Base-by-base conservation (phyloP, 2,329 filamentous ascomycete genomes). In the Microsporum ferrugineum region DNA sequence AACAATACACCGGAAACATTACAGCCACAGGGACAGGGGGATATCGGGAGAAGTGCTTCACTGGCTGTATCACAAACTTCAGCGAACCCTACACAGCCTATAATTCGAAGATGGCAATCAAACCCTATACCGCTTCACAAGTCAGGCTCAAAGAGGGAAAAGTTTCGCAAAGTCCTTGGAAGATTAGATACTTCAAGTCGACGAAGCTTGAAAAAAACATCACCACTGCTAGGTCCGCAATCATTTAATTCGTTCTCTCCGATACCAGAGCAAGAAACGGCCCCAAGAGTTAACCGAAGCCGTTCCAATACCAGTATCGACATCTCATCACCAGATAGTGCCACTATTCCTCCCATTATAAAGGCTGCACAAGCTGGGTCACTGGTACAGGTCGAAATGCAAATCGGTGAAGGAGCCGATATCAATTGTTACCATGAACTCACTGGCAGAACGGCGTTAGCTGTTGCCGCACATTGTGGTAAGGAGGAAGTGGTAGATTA, bases 391-490 rank as follows among this genome's bases (percentile, higher is more conserved):
- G 65, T 73, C 43, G 69, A 73, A 64, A 65, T 67, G 51, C 65
- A 75, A 5, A 66, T 73, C 31, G 66, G 68, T n/a, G 67, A 62
- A 29, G 69, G 71, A 2, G 66, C 66, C 62, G 65, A 71, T 57
- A 66, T 72, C n/a, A 69, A 73, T 62, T 60, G 66, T 51, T 62
- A 68, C 5, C 71, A 75, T 62, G 57, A 65, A 7, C 58, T 64
- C 49, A 71, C 72, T 1, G 67, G 69, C n/a, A 66, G 72, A 55
- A 76, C 69, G 43, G 73, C 74, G 12, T 67, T 76, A 10, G 65
- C 72, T 4, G 72, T 76, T 45, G 73, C 74, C 57, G 68, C 72
- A 5, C 73, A 76, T 61, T 75, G 73, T 63, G 73, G 73, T 7
- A 71, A 72, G 34, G 71, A 71, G 17, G 71, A 71, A 47, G 65